Conservation (phyloP, 2,329 filamentous ascomycete genomes). For the Metarhizium sp. region DNA sequence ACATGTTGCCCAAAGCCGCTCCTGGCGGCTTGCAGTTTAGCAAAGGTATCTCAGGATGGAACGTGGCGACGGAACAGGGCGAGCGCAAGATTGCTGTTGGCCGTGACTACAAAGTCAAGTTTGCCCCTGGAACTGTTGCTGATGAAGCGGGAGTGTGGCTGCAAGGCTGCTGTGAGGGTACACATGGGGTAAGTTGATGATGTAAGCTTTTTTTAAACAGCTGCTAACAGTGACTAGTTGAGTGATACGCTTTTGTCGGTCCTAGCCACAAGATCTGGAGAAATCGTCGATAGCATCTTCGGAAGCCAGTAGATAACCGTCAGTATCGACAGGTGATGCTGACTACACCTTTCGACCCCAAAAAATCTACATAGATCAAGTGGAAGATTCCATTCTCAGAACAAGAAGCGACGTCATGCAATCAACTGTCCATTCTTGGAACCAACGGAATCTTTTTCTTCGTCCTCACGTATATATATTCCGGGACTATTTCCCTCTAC, state of each 20-base stretch:
- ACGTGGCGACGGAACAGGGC: constrained; percentile 27
- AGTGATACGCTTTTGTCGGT: constrained; percentile 78
- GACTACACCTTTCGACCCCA: neutral
- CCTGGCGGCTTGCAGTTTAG: constrained; percentile 17
- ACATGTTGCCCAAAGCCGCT: constrained; percentile 51
- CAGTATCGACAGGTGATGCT: neutral
- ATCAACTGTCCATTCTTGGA: neutral
- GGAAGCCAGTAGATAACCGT: constrained; percentile 6
- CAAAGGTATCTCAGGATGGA: constrained; percentile 31
- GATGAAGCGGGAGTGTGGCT: constrained; percentile 74
- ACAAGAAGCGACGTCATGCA: neutral
- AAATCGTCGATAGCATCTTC: constrained; percentile 72
- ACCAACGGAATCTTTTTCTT: neutral
- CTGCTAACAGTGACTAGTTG: constrained; percentile 37
- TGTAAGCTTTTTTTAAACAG: constrained; percentile 3
- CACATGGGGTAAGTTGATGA: constrained; percentile 67
- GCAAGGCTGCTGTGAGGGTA: constrained; percentile 88
- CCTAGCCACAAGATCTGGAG: constrained; percentile 63
- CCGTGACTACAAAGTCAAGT: constrained; percentile 71
- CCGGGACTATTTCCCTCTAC: neutral
- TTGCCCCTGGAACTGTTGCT: constrained; percentile 59
- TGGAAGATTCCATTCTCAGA: neutral
- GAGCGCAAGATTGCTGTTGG: constrained; percentile 53
- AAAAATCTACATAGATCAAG: neutral
- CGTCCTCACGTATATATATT: neutral